Percentiles rank a stretch among this genome's conserved stretches.
Evolutionary conservation across 139 green algal genomes (phyloP).

Genomic region (Mychonastes homosphaera): DNA sequence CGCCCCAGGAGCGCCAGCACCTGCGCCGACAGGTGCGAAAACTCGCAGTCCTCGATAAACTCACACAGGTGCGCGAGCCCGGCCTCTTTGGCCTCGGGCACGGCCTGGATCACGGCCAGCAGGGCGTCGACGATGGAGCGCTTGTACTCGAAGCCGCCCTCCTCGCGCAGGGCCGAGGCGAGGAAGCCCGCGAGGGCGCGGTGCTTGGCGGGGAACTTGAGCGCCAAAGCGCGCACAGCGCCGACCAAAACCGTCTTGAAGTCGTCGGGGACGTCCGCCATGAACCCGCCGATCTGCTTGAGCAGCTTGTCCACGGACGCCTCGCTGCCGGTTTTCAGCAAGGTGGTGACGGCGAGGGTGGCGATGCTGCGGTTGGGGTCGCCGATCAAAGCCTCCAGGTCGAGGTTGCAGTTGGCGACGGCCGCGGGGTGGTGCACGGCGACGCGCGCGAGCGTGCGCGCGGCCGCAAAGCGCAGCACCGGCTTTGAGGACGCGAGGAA

Average conservation of each 20-base stretch:
- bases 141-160: constrained; percentile 98
- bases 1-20: constrained; percentile 88
- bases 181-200: constrained; percentile 95
- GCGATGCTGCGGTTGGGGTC: constrained; percentile 90
- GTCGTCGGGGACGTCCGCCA: constrained; percentile 94
- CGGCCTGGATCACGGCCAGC: constrained; percentile 83
- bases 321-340: constrained; percentile 80
- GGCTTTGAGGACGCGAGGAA: constrained; percentile 95
- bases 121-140: constrained; percentile 91
- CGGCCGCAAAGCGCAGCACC: constrained; percentile 75
- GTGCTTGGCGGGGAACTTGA: constrained; percentile 98
- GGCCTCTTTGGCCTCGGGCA: constrained; percentile 94
- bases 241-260: constrained; percentile 99
- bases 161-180: constrained; percentile 54
- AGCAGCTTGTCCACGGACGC: constrained; percentile 92
- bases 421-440: constrained; percentile 87
- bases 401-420: constrained; percentile 97
- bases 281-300: constrained; percentile 98
- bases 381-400: constrained; percentile 95
- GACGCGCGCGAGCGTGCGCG: constrained; percentile 42
- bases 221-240: constrained; percentile 86
- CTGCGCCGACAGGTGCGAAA: constrained; percentile 92
- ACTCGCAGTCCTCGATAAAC: constrained; percentile 99
- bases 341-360: constrained; percentile 66
- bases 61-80: constrained; percentile 92